phyloP scores from a whole-genome alignment of 148 eudicot genomes.

The Suaeda aralocaspica region DNA sequence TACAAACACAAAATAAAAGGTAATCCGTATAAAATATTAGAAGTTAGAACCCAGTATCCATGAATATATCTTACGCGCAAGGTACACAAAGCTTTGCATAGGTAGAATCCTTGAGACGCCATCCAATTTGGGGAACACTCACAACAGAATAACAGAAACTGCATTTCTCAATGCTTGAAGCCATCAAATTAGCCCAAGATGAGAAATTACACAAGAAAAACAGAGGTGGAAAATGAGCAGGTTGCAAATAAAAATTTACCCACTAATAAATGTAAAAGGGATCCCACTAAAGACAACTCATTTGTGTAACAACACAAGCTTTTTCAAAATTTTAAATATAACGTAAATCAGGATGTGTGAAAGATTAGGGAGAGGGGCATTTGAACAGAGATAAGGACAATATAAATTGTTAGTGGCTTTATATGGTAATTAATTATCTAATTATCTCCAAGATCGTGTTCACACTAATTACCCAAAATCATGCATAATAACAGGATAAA shows the following conservation, averaged over 20 bases:
- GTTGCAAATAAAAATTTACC: conserved; percentile 2
- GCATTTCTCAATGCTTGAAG: conserved; percentile 14
- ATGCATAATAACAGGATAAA: neutral
- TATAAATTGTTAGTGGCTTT: neutral
- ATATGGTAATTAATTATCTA: conserved; percentile 15
- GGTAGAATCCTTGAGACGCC: conserved; percentile 1
- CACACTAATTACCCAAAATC: conserved; percentile 1
- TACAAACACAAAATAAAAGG: no score
- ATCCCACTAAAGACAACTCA: neutral
- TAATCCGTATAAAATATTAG: neutral
- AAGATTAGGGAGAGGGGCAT: neutral
- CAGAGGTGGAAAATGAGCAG: neutral
- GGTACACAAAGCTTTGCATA: conserved; percentile 11
- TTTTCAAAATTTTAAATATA: conserved; percentile 4
- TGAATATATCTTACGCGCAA: conserved; percentile 28
- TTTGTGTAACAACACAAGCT: conserved; percentile 11
- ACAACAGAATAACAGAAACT: conserved; percentile 3
- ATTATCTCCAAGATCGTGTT: conserved; percentile 6
- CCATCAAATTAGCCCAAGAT: conserved; percentile 17
- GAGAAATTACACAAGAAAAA: conserved; percentile 1
- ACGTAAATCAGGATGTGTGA: neutral
- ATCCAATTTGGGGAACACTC: neutral
- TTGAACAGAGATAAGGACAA: neutral
- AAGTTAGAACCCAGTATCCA: neutral
- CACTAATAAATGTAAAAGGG: neutral